Conservation (phyloP, 176 grass and related monocot species). For the Oropetium thomaeum region DNA sequence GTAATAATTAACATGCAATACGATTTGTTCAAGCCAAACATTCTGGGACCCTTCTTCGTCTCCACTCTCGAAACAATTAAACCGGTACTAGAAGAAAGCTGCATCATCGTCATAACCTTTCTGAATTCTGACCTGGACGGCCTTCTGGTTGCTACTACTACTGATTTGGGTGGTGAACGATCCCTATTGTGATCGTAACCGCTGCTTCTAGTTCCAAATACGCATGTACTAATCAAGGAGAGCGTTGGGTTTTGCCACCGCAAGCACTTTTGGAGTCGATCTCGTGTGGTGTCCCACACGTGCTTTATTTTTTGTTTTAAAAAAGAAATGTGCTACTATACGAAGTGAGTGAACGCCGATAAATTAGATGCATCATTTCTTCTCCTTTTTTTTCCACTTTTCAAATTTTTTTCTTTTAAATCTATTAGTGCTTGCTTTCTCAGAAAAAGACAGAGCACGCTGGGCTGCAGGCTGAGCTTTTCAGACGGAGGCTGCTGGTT, state of each 20-base stretch:
- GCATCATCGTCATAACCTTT: too few relatives aligned
- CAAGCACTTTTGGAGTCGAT: background rate
- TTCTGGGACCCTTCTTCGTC: background rate
- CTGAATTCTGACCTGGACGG: background rate
- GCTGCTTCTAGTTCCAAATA: background rate
- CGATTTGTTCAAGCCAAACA: background rate
- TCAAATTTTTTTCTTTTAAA: too few relatives aligned
- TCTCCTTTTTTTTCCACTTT: too few relatives aligned
- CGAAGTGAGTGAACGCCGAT: background rate
- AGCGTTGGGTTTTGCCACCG: background rate
- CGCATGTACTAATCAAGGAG: background rate
- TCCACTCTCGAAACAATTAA: background rate
- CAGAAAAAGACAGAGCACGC: too few relatives aligned
- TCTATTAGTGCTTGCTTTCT: too few relatives aligned
- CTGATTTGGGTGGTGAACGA: background rate
- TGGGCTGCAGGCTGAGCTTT: too few relatives aligned
- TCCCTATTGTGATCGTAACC: background rate
- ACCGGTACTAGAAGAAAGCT: background rate
- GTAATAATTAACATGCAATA: background rate
- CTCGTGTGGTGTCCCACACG: background rate
- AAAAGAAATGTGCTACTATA: background rate
- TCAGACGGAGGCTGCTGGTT: background rate
- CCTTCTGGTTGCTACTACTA: background rate
- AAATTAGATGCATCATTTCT: background rate
- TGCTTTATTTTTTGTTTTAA: background rate